Percentiles rank a stretch among this genome's conserved stretches.
Conservation (phyloP, 208 protist genomes). For the Crithidia bombi region DNA sequence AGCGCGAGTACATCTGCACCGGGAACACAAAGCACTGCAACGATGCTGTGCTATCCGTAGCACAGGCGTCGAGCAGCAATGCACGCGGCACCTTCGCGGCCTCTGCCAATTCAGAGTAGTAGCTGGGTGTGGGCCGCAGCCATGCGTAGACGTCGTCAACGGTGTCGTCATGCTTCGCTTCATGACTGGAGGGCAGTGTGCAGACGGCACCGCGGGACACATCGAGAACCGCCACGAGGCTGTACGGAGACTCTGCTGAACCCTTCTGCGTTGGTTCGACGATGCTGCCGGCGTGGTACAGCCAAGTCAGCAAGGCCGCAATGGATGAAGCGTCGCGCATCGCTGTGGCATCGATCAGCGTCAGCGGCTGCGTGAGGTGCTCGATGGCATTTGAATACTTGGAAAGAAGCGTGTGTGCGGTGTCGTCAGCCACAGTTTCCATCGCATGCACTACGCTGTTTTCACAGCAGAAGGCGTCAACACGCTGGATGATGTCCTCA, state of each 20-base stretch:
- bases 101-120: conserved; percentile 30
- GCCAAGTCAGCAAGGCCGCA: conserved; percentile 11
- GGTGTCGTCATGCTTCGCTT: background rate
- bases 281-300: background rate
- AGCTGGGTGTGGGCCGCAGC: conserved; percentile 50
- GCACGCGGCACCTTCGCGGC: background rate
- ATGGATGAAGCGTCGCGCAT: background rate
- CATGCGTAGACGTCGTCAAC: conserved; percentile 24
- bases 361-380: background rate
- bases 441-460: conserved; percentile 2
- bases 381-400: background rate
- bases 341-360: conserved; percentile 7
- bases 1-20: conserved; percentile 38
- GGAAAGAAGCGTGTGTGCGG: background rate
- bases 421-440: background rate
- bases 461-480: conserved; percentile 1
- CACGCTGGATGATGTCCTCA: background rate
- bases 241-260: conserved; percentile 14
- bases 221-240: conserved; percentile 28
- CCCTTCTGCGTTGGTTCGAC: conserved; percentile 1
- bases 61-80: background rate
- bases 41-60: background rate
- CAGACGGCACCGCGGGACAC: conserved; percentile 4
- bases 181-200: conserved; percentile 1
- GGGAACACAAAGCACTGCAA: conserved; percentile 4